phyloP scores from a whole-genome alignment of 1,284 basidiomycete species.

The Thecaphora thlaspeos region DNA sequence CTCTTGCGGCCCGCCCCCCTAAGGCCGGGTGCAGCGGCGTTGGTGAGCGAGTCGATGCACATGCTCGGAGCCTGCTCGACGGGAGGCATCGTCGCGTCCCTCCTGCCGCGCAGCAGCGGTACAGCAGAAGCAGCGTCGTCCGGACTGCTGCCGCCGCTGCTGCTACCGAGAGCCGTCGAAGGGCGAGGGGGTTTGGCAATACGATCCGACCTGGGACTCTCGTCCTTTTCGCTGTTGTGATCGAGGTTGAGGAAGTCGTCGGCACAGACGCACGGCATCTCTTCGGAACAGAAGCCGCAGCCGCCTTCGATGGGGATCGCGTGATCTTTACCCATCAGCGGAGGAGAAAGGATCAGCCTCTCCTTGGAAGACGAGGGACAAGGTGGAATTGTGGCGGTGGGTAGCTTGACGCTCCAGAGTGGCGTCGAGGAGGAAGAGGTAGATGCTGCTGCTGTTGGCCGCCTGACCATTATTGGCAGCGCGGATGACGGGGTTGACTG shows the following conservation, averaged over 20 bases:
- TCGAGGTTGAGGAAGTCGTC: constrained; percentile 31
- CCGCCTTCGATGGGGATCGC: constrained; percentile 30
- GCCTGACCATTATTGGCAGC: not conserved
- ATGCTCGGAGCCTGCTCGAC: constrained; percentile 10
- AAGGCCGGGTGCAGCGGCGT: constrained; percentile 5
- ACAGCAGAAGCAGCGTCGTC: no score
- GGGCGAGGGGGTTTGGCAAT: not conserved
- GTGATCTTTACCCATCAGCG: constrained; percentile 10
- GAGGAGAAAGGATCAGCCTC: constrained; percentile 11
- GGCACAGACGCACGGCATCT: constrained; percentile 41
- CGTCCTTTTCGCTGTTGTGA: not conserved
- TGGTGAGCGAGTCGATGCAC: constrained; percentile 31
- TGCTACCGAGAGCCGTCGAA: no score
- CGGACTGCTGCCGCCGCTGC: no score
- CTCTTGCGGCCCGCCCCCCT: not conserved
- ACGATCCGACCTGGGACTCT: not conserved
- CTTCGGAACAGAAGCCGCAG: constrained; percentile 51
- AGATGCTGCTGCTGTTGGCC: no score
- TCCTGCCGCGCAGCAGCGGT: no score
- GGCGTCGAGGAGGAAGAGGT: constrained; percentile 1
- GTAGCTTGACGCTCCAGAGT: constrained; percentile 15
- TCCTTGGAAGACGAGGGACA: not conserved
- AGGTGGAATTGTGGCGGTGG: constrained; percentile 7
- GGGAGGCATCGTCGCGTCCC: no score
- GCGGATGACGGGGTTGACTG: no score